Evolutionary conservation across 768 basidiomycete genomes (phyloP).

Genomic region (Tulasnella sp.): DNA sequence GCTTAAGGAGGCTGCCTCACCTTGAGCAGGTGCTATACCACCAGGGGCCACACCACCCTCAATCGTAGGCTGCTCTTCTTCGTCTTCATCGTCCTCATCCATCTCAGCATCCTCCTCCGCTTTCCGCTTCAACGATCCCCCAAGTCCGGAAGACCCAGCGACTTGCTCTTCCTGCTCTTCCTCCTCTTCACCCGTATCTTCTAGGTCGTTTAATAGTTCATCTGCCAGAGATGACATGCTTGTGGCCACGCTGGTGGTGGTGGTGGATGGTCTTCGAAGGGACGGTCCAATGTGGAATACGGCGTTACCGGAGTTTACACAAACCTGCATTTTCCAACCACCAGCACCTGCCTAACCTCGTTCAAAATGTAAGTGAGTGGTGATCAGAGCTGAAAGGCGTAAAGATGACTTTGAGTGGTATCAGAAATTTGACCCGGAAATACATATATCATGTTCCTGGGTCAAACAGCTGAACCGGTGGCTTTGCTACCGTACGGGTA

Average conservation of each 20-base stretch:
- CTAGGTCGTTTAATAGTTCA: constrained; percentile 87
- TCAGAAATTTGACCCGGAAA: constrained; percentile 56
- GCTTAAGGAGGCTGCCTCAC: neutral
- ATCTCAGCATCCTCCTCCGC: constrained; percentile 51
- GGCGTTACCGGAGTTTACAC: neutral
- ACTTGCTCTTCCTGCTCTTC: constrained; percentile 41
- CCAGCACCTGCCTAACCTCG: neutral
- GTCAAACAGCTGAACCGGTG: constrained; percentile 70
- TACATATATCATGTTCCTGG: constrained; percentile 38
- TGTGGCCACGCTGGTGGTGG: neutral
- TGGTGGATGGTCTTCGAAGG: neutral
- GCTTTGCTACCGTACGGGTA: constrained; percentile 80
- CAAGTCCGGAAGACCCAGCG: neutral
- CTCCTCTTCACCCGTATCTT: constrained; percentile 63
- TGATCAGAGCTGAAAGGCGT: neutral
- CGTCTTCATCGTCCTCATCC: constrained; percentile 47
- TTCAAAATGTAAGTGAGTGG: neutral
- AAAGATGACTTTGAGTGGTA: constrained; percentile 89
- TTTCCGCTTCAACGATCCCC: constrained; percentile 50
- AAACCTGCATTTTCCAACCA: neutral
- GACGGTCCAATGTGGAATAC: constrained; percentile 5
- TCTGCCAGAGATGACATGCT: constrained; percentile 57
- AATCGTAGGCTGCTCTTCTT: constrained; percentile 35
- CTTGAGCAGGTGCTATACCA: constrained; percentile 55
- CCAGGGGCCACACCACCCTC: constrained; percentile 39